Conservation (phyloP, 2,329 filamentous ascomycete genomes). For the Diplodia mutila region DNA sequence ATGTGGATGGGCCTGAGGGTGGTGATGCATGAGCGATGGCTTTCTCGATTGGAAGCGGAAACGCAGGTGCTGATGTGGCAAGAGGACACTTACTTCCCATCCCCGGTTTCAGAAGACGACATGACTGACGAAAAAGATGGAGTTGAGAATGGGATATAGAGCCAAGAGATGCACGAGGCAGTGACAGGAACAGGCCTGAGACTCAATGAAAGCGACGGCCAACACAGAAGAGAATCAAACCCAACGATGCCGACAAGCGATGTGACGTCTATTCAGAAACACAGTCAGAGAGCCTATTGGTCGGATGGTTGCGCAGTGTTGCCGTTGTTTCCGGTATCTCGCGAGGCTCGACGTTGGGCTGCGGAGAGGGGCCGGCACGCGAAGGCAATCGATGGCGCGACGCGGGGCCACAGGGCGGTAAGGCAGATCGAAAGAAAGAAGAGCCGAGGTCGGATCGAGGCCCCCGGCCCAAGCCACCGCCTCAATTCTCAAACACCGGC, state of each 20-base stretch:
- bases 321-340: conserved; percentile 2
- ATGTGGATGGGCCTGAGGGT: conserved; percentile 51
- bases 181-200: neutral
- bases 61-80: neutral
- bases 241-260: neutral
- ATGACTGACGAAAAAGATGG: neutral
- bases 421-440: neutral
- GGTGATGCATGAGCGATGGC: neutral
- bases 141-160: neutral
- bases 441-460: conserved; percentile 16
- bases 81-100: conserved; percentile 4
- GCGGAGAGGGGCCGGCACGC: conserved; percentile 2
- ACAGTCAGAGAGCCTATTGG: neutral
- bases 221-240: neutral
- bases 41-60: neutral
- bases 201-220: neutral
- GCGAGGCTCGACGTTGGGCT: conserved; percentile 7
- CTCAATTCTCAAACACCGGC: neutral
- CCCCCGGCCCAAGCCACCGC: neutral
- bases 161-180: neutral
- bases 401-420: neutral
- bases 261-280: neutral
- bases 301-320: neutral
- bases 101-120: neutral
- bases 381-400: neutral